Evolutionary conservation across 2,329 filamentous ascomycete species (phyloP), one percentile per base, ranked within the genome.

Genomic region (Acrocalymma vagum): DNA sequence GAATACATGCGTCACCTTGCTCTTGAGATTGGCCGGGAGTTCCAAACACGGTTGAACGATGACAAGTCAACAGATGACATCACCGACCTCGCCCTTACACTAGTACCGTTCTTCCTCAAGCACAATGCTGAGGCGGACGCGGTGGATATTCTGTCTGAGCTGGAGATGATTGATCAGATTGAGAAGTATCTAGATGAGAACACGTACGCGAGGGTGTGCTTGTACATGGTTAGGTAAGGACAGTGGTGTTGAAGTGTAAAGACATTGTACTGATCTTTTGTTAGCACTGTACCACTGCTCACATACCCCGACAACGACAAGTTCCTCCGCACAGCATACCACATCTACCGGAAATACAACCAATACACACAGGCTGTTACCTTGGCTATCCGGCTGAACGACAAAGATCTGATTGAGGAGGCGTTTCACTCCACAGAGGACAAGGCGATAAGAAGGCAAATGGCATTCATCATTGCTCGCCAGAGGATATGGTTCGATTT

Each of bases 81-180:
- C 42, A 84, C 91, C 38, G 86, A 96, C 58, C 83, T 99, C 41
- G 89, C 91, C 13, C 74, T 93, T 48, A 81, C 87, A 24, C 82
- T 99, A 21, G 89, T 99, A 9, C 94, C 95, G 2, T 89, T 95
- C 62, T 99, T 97, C 76, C 80, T 99, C 42, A 90, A 93, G 77
- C 95, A 93, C 78, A 97, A 99, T 61, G 94, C 94, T 32, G 94
- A 99, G 75, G 95, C 94, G 15, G 94, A 99, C 71, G 95, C 94
- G 2, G 94, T 99, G 24, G 94, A 99, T 71, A 80, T 99, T 54
- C 84, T 99, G 79, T 96, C 91, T 67, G 95, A 99, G 74, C 78
- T 99, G 45, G 94, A 99, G 74, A 96, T 96, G 69, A 97, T 99
- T 56, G 90, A 96, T 63, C 78, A 92, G 63, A 88, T 99, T 29